These are phyloP conservation scores for Porodaedalea pini DNA, from an alignment of 1,284 basidiomycete genomes.

Conservation along the genomic window DNA sequence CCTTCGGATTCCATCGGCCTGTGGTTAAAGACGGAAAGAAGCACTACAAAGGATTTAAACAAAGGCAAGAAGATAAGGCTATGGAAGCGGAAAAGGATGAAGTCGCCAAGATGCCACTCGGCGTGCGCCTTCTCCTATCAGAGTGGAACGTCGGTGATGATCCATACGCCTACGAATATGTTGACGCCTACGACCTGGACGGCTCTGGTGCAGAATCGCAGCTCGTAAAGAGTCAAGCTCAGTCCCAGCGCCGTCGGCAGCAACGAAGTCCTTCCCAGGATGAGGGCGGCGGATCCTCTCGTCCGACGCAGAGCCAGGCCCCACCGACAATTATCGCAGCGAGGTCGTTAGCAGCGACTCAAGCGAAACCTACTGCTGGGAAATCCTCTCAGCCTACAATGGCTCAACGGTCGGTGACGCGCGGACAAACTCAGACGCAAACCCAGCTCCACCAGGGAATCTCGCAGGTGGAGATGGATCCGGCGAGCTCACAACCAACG, in stretches of 20 bases:
- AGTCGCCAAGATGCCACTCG: conserved; percentile 38
- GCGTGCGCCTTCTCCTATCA: conserved; percentile 57
- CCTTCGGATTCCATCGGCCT: conserved; percentile 15
- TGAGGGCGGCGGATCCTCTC: not conserved
- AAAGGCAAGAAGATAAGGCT: conserved; percentile 13
- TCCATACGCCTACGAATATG: conserved; percentile 47
- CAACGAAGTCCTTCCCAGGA: not conserved
- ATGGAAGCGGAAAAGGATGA: conserved; percentile 25
- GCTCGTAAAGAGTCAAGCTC: not conserved
- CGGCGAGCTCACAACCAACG: conserved; percentile 40
- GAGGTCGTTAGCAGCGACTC: not conserved
- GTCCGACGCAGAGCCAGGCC: conserved; percentile 24
- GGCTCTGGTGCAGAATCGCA: conserved; percentile 25
- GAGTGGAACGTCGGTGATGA: conserved; percentile 62
- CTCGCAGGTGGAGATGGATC: conserved; percentile 10
- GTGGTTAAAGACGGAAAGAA: conserved; percentile 5
- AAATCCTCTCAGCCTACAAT: conserved; percentile 23
- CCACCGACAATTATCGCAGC: conserved; percentile 27
- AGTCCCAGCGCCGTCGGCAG: not conserved
- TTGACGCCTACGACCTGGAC: conserved; percentile 49
- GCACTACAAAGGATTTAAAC: conserved; percentile 17
- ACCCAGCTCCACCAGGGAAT: conserved; percentile 1
- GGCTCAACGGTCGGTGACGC: conserved; percentile 31
- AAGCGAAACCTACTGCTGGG: not conserved
- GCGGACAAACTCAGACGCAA: conserved; percentile 30